Evolutionary conservation across 495 filamentous ascomycete genomes (phyloP).

Genomic region (Extremus antarcticus): DNA sequence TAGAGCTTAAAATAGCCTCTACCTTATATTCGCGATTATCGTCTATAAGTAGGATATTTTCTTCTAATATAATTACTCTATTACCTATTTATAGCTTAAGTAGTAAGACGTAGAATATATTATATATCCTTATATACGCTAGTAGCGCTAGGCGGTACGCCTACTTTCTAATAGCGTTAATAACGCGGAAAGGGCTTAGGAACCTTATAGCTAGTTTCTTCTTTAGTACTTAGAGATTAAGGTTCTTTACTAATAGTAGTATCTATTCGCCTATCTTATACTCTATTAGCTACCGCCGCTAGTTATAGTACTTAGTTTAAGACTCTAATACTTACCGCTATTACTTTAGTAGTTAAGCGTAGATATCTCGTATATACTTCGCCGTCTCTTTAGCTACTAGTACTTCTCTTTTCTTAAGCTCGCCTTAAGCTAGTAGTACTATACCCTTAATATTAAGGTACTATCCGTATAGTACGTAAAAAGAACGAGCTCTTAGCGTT

Average conservation of each 20-base stretch:
- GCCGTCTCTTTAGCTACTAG: not conserved
- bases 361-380: not conserved
- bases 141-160: conserved; percentile 5
- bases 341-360: not conserved
- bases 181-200: not conserved
- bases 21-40: not conserved
- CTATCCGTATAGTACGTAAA: no score
- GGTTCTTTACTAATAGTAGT: conserved; percentile 2
- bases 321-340: not conserved
- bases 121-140: not conserved
- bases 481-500: no score
- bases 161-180: not conserved
- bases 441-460: no score
- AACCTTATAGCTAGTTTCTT: conserved; percentile 7
- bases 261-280: conserved; percentile 1
- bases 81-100: not conserved
- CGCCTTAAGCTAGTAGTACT: not conserved
- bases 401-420: conserved; percentile 1
- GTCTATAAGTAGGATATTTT: not conserved
- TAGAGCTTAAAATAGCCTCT: not conserved
- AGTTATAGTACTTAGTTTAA: conserved; percentile 1
- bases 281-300: not conserved
- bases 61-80: not conserved
- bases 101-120: no score
- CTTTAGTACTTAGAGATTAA: conserved; percentile 1